These are phyloP conservation scores for Paramarasmius palmivorus DNA, from an alignment of 1,284 basidiomycete species.

Conservation along the genomic window DNA sequence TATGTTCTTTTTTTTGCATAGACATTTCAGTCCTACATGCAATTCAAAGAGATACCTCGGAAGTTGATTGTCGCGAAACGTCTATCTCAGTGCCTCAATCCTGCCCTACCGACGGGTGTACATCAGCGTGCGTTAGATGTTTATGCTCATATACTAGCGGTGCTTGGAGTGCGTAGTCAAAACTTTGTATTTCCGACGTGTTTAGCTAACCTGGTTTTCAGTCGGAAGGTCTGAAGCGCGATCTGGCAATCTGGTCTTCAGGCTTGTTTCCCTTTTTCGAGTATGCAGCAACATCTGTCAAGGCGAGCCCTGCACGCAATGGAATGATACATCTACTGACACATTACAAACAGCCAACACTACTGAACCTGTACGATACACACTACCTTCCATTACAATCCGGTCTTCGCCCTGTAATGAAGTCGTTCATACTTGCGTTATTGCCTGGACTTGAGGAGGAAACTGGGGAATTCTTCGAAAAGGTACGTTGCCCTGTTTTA, in stretches of 20 bases:
- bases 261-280: conserved; percentile 99
- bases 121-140: conserved; percentile 97
- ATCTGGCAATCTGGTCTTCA: conserved; percentile 93
- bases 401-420: conserved; percentile 86
- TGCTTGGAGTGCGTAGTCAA: conserved; percentile 76
- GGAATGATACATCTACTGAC: no score
- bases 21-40: conserved; percentile 90
- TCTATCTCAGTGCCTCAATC: conserved; percentile 95
- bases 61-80: conserved; percentile 96
- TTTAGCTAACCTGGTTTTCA: conserved; percentile 30
- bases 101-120: conserved; percentile 94
- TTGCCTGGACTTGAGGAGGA: conserved; percentile 96
- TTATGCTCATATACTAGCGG: conserved; percentile 87
- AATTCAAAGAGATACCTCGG: conserved; percentile 94
- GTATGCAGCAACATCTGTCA: conserved; percentile 94
- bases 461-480: conserved; percentile 95
- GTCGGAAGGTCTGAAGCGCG: conserved; percentile 86
- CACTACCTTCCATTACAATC: conserved; percentile 88
- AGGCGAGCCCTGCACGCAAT: conserved; percentile 45
- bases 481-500: conserved; percentile 47
- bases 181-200: conserved; percentile 11
- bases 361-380: conserved; percentile 87
- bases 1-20: conserved; percentile 39
- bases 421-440: conserved; percentile 90
- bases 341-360: conserved; percentile 57